Evolutionary conservation across 2,329 filamentous ascomycete genomes (phyloP), one percentile per base, ranked within the genome.

Genomic region (Sarocladium kiliense): DNA sequence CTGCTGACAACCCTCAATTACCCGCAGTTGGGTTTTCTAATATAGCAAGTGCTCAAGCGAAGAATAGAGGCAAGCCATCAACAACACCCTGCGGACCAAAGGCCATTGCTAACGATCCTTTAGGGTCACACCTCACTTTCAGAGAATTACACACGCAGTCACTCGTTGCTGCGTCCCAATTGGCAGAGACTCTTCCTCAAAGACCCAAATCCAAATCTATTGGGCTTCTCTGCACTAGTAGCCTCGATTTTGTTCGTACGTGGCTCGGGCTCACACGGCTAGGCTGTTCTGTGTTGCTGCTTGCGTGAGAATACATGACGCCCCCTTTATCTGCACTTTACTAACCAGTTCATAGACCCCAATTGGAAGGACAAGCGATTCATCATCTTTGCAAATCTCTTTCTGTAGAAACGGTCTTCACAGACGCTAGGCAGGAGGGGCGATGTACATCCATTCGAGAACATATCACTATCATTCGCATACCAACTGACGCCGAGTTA

Each of bases 261-360:
- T 87, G 81, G 82, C 69, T 87, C 2, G 83, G 75, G 0, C 68
- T 87, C 39, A 79, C 85, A 64, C 71, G 75, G 10, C 62, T 82
- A 41, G 83, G 83, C 0, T 72, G 74, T 59, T 71, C 77, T 0
- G 79, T 82, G 2, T 64, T 87, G 16, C 67, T 87, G 4, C 72
- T 87, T 36, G 82, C 83, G 68, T 78, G 63, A 62, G 71, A 61
- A 16, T 16, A 21, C 3, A 9, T 36, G 23, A n/a, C 14, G 21
- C 14, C 21, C n/a, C 36, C 30, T 18, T 1, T 26, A 18, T 37
- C 25, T 25, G 21, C 2, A 37, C 14, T 32, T 19, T 10, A 4
- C 55, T 63, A 12, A 63, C 41, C 1, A 37, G n/a, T 12, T 3
- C 14, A 0, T 19, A 79, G 77, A 2, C 77, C 78, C 10, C 75